phyloP scores from a whole-genome alignment of 805 yeast species.

The Pichia phayaonensis region DNA sequence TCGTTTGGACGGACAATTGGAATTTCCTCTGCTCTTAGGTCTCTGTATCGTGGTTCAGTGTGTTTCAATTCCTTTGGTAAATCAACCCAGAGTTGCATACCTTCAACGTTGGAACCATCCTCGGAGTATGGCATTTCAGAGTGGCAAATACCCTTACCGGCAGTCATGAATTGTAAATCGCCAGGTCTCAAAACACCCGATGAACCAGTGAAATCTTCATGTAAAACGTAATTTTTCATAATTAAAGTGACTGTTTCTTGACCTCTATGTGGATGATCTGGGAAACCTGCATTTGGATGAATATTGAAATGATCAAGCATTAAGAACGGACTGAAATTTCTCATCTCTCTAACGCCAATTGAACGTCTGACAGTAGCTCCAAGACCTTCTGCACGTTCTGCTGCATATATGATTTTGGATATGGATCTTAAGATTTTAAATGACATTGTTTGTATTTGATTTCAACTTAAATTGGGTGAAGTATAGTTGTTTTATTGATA shows the following conservation, averaged over 20 bases:
- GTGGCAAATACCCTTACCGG: conserved; percentile 82
- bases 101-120: conserved; percentile 43
- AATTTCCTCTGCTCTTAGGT: conserved; percentile 59
- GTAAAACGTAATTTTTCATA: conserved; percentile 61
- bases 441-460: not conserved
- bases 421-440: too few relatives aligned
- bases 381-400: too few relatives aligned
- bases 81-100: conserved; percentile 87
- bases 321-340: conserved; percentile 76
- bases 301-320: conserved; percentile 74
- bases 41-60: conserved; percentile 69
- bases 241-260: conserved; percentile 73
- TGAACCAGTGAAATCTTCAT: conserved; percentile 84
- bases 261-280: conserved; percentile 79
- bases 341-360: conserved; percentile 57
- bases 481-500: too few relatives aligned
- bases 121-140: conserved; percentile 73
- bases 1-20: conserved; percentile 64
- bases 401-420: too few relatives aligned
- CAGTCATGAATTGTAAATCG: conserved; percentile 90
- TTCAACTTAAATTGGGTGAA: too few relatives aligned
- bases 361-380: conserved; percentile 64
- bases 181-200: conserved; percentile 71
- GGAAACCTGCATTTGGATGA: conserved; percentile 63
- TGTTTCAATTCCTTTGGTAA: conserved; percentile 58